phyloP scores from a whole-genome alignment of 768 basidiomycete genomes.

The Flagelloscypha sp. region DNA sequence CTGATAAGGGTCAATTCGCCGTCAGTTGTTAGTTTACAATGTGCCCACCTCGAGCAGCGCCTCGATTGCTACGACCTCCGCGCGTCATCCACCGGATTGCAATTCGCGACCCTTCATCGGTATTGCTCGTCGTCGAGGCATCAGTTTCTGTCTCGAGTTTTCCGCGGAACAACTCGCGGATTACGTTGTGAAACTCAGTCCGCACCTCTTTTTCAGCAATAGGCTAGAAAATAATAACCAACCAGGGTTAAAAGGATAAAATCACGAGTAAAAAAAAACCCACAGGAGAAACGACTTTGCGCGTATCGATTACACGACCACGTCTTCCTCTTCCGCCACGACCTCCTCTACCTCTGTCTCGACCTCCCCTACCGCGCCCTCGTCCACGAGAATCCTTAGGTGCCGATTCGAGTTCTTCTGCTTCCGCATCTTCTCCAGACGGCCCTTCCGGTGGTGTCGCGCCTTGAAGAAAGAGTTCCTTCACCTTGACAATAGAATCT shows the following conservation, averaged over 20 bases:
- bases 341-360: conserved; percentile 32
- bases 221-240: conserved; percentile 40
- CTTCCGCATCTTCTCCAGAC: conserved; percentile 10
- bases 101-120: conserved; percentile 68
- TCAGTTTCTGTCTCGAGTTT: conserved; percentile 83
- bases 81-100: conserved; percentile 68
- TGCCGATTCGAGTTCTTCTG: conserved; percentile 18
- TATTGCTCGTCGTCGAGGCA: conserved; percentile 29
- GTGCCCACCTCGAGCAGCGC: conserved; percentile 32
- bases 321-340: conserved; percentile 37
- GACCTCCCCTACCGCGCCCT: conserved; percentile 19
- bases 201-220: conserved; percentile 76
- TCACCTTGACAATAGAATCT: conserved; percentile 52
- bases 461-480: conserved; percentile 73
- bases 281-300: conserved; percentile 7
- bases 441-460: conserved; percentile 50
- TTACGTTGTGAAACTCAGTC: conserved; percentile 70
- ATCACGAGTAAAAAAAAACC: conserved; percentile 8
- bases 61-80: conserved; percentile 42
- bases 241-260: conserved; percentile 8
- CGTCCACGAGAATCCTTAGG: background rate
- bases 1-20: conserved; percentile 1
- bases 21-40: conserved; percentile 8
- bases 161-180: conserved; percentile 76
- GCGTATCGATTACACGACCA: conserved; percentile 43